These are phyloP conservation scores for Cyamopsis tetragonoloba DNA, from an alignment of 306 rosid genomes.

Conservation along the genomic window DNA sequence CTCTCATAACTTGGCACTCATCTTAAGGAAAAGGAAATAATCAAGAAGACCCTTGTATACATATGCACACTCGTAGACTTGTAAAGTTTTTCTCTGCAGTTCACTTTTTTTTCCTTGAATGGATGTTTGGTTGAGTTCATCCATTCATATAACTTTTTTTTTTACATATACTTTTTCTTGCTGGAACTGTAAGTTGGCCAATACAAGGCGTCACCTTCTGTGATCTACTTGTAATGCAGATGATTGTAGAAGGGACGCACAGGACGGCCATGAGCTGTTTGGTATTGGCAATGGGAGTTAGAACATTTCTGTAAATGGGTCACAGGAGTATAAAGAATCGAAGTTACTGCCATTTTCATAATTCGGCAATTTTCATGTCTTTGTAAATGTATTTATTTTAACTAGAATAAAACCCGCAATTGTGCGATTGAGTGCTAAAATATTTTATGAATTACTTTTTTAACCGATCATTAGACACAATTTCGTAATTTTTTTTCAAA, in stretches of 20 bases:
- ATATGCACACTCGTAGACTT: slow-evolving; percentile 6
- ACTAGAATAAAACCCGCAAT: too few species aligned
- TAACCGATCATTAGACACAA: too few species aligned
- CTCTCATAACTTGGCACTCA: slow-evolving; percentile 6
- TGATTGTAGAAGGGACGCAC: slow-evolving; percentile 23
- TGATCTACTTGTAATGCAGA: slow-evolving; percentile 10
- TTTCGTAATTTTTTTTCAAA: too few species aligned
- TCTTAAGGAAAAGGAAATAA: slow-evolving; percentile 19
- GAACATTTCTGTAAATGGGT: slow-evolving; percentile 27
- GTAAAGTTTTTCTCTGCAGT: slow-evolving; percentile 29
- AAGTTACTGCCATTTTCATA: neutral
- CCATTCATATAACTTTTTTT: slow-evolving; percentile 29
- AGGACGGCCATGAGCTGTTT: neutral
- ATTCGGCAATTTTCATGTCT: neutral
- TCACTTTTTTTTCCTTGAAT: slow-evolving; percentile 11
- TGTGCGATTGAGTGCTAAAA: too few species aligned
- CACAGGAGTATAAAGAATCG: neutral
- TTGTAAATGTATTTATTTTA: neutral
- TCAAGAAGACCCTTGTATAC: slow-evolving; percentile 15
- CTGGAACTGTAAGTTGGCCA: slow-evolving; percentile 11
- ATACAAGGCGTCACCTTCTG: neutral
- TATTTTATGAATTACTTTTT: too few species aligned
- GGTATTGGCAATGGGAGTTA: slow-evolving; percentile 7
- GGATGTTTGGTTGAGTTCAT: slow-evolving; percentile 29
- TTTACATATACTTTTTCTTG: slow-evolving; percentile 14